Base-by-base conservation (phyloP, 2,329 filamentous ascomycete species). In the Colletotrichum ledebouriae region DNA sequence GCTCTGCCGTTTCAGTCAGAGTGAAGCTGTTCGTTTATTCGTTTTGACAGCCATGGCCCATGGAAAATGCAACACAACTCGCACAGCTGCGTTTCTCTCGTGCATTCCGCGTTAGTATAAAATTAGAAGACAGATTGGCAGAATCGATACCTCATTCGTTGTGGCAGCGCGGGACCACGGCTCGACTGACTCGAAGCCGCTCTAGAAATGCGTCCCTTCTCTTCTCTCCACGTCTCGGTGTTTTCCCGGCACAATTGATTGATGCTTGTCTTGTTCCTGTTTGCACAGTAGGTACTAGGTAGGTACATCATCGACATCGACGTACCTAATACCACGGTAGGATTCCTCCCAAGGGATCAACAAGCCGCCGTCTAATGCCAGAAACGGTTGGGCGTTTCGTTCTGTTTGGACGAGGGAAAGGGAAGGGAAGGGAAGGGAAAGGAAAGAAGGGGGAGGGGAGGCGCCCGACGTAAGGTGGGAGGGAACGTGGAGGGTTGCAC, bases 401-500 rank as follows among this genome's bases (percentile, higher is more conserved):
- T 53, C 53, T 67, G 60, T 64, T 67, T 67, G 64, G 60, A 67
- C 52, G 52, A 63, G 52, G 22, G 39, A 50, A 22, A n/a, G 7
- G 12, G 33, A 47, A 12, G 25, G 22, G 20, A 47, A 17, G 55
- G 62, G 33, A 57, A 17, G 44, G 62, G 33, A 57, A 37, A 41
- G 17, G 62, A 56, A 46, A 25, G 29, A 56, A 46, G 15, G 29
- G 10, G 50, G 33, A 20, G 12, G 34, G 33, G 7, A 1, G 37
- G 3, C 7, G 4, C 22, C 10, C 37, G 11, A 39, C 6, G 13
- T 3, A 39, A 39, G 37, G 50, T 34, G n/a, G 50, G 33, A 37
- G n/a, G 34, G 33, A 58, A 44, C 50, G 64, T 64, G 64, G 64
- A 67, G 64, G 60, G 64, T 64, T 67, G 49, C 59, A 67, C 34